phyloP scores from a whole-genome alignment of 2,329 filamentous ascomycete species.

The Aspergillus sp. region DNA sequence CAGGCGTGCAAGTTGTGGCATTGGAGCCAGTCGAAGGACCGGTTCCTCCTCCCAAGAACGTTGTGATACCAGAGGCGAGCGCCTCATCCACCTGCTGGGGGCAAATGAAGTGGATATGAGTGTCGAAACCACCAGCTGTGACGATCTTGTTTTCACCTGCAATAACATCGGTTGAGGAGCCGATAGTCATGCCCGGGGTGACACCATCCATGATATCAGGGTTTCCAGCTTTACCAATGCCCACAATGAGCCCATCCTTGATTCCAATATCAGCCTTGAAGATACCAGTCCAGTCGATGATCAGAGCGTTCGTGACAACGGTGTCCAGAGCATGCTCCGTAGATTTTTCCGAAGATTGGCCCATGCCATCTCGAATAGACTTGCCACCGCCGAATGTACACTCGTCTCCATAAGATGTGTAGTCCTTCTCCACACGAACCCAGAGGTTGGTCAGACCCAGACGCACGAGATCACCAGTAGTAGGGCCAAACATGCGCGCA shows the following conservation, averaged over 20 bases:
- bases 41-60: slow-evolving; percentile 85
- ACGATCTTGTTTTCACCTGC: slow-evolving; percentile 88
- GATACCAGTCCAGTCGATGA: slow-evolving; percentile 89
- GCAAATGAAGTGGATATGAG: slow-evolving; percentile 93
- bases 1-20: slow-evolving; percentile 91
- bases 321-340: slow-evolving; percentile 76
- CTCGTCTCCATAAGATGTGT: slow-evolving; percentile 85
- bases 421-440: slow-evolving; percentile 85
- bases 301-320: slow-evolving; percentile 84
- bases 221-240: slow-evolving; percentile 92
- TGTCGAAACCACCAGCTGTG: slow-evolving; percentile 85
- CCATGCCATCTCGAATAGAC: slow-evolving; percentile 92
- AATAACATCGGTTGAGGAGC: slow-evolving; percentile 87
- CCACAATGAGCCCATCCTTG: slow-evolving; percentile 81
- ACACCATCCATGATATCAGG: slow-evolving; percentile 97
- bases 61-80: slow-evolving; percentile 82
- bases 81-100: slow-evolving; percentile 87
- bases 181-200: slow-evolving; percentile 73
- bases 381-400: slow-evolving; percentile 96
- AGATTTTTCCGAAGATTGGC: slow-evolving; percentile 76
- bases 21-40: slow-evolving; percentile 90
- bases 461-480: slow-evolving; percentile 79
- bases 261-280: slow-evolving; percentile 97
- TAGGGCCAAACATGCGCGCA: slow-evolving; percentile 87
- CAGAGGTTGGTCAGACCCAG: slow-evolving; percentile 84